phyloP scores from a whole-genome alignment of 1,139 yeast genomes.

The Hansenula lynferdii region DNA sequence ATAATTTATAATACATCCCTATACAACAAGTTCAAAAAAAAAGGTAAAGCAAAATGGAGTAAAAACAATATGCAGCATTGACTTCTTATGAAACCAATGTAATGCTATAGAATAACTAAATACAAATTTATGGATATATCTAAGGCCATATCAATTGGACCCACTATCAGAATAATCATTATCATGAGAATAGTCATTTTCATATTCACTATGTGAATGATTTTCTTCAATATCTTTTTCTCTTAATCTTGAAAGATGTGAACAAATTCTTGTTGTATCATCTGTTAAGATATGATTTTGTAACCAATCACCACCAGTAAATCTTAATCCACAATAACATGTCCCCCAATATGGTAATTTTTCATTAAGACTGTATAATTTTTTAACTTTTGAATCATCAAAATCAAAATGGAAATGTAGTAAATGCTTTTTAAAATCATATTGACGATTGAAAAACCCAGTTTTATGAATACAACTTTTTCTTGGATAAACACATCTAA shows the following conservation, averaged over 20 bases:
- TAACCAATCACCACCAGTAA: conserved; percentile 52
- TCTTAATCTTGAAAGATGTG: background rate
- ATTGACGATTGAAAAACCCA: conserved; percentile 63
- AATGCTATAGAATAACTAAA: too few species aligned
- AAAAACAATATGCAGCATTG: too few species aligned
- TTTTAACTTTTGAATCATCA: conserved; percentile 43
- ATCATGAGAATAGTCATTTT: background rate
- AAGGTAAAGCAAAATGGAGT: too few species aligned
- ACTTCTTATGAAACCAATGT: too few species aligned
- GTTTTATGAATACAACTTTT: conserved; percentile 54
- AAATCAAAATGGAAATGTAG: conserved; percentile 58
- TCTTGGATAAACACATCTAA: conserved; percentile 55
- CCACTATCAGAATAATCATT: background rate
- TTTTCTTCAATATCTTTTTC: background rate
- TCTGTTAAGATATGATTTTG: conserved; percentile 44
- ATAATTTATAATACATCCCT: too few species aligned
- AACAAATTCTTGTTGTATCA: background rate
- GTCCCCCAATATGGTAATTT: conserved; percentile 49
- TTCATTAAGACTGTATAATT: conserved; percentile 47
- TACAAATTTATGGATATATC: background rate
- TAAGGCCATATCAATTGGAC: too few species aligned
- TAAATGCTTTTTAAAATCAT: conserved; percentile 64
- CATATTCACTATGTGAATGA: background rate
- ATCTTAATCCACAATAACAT: conserved; percentile 53
- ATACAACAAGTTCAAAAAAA: too few species aligned